Percentiles rank a stretch among this genome's conserved stretches.
Conservation (phyloP, 2,329 filamentous ascomycete genomes). For the Venturia effusa region DNA sequence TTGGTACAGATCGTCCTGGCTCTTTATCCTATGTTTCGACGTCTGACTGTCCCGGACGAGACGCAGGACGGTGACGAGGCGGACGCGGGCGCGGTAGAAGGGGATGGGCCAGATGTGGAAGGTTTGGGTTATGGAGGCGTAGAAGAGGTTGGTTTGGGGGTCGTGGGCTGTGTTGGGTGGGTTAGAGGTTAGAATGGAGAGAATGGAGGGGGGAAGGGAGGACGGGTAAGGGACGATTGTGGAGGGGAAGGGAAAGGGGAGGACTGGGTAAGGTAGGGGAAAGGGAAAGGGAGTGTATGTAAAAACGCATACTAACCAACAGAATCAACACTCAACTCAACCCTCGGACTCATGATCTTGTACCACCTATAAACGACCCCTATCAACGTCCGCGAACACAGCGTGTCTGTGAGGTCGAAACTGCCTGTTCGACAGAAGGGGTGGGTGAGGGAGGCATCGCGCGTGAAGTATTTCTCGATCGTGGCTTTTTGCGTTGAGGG, state of each 20-base stretch:
- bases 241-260: too few relatives aligned
- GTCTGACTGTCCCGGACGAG: conserved; percentile 38
- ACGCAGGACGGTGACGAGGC: conserved; percentile 56
- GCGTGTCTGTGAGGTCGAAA: conserved; percentile 24
- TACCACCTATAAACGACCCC: conserved; percentile 59
- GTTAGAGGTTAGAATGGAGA: too few relatives aligned
- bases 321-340: conserved; percentile 55
- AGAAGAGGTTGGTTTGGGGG: conserved; percentile 53
- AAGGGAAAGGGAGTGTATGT: conserved; percentile 20
- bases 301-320: conserved; percentile 33
- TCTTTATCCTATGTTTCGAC: conserved; percentile 57
- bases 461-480: conserved; percentile 63
- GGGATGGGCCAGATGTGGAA: conserved; percentile 72
- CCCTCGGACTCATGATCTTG: conserved; percentile 56
- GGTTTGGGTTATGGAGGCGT: conserved; percentile 60
- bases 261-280: too few relatives aligned
- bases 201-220: too few relatives aligned
- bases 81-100: conserved; percentile 58
- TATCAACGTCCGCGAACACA: conserved; percentile 56
- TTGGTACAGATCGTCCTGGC: conserved; percentile 77
- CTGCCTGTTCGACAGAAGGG: conserved; percentile 61
- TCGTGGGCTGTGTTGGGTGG: conserved; percentile 56
- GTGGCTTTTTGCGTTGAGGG: conserved; percentile 54
- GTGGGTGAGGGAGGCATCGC: conserved; percentile 62
- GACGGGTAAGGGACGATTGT: too few relatives aligned